Base-by-base conservation (phyloP, 2,329 filamentous ascomycete genomes). In the Trichoderma semiorbis region DNA sequence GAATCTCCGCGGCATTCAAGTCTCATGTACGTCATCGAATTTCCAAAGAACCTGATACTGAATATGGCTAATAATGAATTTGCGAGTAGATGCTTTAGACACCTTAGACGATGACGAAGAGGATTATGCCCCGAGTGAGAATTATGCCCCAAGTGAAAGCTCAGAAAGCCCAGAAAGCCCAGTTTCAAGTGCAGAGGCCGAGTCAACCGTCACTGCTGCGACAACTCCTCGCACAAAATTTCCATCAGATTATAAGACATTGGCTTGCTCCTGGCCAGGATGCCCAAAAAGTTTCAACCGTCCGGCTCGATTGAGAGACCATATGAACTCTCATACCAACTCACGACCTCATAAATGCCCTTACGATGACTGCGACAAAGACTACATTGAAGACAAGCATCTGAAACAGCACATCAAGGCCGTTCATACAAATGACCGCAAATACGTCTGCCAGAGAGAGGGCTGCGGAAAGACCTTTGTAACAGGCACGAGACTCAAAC, bases 281-380 rank as follows among this genome's bases (percentile, higher is more conserved):
- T 98, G 95, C 79, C 83, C 84, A 72, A 97, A 97, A 82, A 90
- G 91, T 7, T 98, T 96, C 85, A 97, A 97, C 80, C 91, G 95
- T 3, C 94, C 94, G 1, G 92, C 92, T 39, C 90, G 93, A 32
- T 86, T 98, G 5, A 86, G 91, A 72, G 90, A 93, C 72, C 95
- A 98, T 78, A 83, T 95, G 28, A 88, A 94, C 74, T 94, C 92
- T 1, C 95, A 98, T 80, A 95, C 90, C 68, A 94, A 95, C 75
- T 93, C 95, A 76, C 90, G 95, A 1, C 90, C 94, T 0, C 97
- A 92, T 80, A 85, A 86, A 50, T 98, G 95, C 78, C 84, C 86
- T 2, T 87, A 91, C 73, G 83, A 86, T 7, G 90, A 83, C 55
- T 98, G 95, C 78, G 88, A 89, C 77, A 98, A 97, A 83, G 88